Base-by-base conservation (phyloP, 164 flowering plant genomes). In the Magnolia kwangsiensis region DNA sequence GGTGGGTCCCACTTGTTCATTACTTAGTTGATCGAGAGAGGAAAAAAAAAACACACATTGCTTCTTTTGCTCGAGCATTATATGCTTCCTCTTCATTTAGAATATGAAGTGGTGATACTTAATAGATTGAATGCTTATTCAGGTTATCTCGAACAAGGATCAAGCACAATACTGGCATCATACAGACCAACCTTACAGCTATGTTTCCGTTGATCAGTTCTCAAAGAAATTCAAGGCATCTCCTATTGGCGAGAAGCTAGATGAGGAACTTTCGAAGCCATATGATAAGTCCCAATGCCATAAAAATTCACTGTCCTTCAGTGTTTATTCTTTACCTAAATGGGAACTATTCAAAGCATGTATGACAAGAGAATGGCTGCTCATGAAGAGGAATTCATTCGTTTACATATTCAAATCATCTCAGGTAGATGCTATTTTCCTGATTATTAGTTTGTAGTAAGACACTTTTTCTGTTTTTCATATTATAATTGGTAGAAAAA, bases 101-200 rank as follows among this genome's bases (percentile, higher is more conserved):
- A 68, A 27, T 29, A 23, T 68, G 50, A 68, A 31, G 16, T 68
- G 2, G 20, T 31, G 7, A 19, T 31, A 29, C 49, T 20, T 19
- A 49, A 64, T 23, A 23, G 11, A 51, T 8, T 45, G n/a, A 2
- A 19, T 61, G 55, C 2, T 37, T 10, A 21, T 83, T 19, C 84
- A 91, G 93, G 90, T 91, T 14, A 81, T 81, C n/a, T 90, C 92
- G 3, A 83, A 72, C 77, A 91, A 89, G 67, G 93, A 91, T 77
- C 95, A 90, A 81, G 87, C 70, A 61, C 89, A 89, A 71, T 88
- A 89, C 77, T 91, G 93, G 91, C 31, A 63, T 55, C 71, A 14
- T 18, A 74, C 78, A 7, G 81, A 85, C 10, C 71, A 73, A 27
- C 84, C 90, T 55, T 87, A 90, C 73, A 74, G 79, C 51, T 90